Evolutionary conservation across 2,329 filamentous ascomycete genomes (phyloP).

Genomic region (Aspergillus costaricaensis): DNA sequence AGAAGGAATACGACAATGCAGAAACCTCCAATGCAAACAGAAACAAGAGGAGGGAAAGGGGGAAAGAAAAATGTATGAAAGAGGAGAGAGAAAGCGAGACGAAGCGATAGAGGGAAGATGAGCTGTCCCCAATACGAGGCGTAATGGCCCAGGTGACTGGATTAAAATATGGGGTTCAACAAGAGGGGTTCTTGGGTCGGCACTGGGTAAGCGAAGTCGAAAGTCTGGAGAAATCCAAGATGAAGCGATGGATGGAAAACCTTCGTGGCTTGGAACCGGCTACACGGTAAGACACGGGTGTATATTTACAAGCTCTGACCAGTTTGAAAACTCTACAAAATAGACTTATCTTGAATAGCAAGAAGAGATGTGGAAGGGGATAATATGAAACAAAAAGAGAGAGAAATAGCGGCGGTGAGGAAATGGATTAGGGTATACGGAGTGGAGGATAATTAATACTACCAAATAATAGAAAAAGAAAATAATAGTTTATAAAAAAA

Average conservation of each 20-base stretch:
- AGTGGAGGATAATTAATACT: too few species aligned
- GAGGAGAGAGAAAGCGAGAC: background rate
- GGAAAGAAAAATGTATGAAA: background rate
- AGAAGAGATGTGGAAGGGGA: too few species aligned
- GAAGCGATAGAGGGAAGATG: background rate
- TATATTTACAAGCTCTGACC: background rate
- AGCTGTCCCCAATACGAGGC: background rate
- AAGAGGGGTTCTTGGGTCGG: background rate
- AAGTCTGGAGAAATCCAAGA: constrained; percentile 5
- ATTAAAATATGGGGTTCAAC: background rate
- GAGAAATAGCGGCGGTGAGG: too few species aligned
- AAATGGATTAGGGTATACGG: too few species aligned
- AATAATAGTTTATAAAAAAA: too few species aligned
- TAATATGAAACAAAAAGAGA: too few species aligned
- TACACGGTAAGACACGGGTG: background rate
- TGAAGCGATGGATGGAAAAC: constrained; percentile 1
- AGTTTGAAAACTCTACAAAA: too few species aligned
- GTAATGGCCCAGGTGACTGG: background rate
- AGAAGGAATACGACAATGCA: background rate
- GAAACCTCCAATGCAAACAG: background rate
- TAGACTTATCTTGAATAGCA: too few species aligned
- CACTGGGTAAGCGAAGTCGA: constrained; percentile 2
- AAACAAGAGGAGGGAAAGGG: background rate
- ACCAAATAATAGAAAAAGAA: too few species aligned
- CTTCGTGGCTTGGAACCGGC: background rate